Evolutionary conservation across 129 eudicot species (phyloP), one percentile per base, ranked within the genome.

Genomic region (Mikania micrantha): DNA sequence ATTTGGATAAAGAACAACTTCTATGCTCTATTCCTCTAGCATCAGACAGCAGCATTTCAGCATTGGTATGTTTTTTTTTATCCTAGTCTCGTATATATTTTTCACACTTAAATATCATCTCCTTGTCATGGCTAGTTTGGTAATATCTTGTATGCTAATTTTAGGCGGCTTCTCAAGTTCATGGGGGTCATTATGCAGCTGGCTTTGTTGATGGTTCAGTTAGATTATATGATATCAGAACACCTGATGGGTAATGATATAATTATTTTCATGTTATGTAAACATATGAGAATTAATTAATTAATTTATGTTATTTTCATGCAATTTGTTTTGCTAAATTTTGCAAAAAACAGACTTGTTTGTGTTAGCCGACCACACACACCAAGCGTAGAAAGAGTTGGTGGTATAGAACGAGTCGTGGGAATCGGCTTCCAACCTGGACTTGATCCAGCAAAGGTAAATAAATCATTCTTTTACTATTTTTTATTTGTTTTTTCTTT

Each of bases 401-500:
- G 81, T 53, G 75, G 84, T 70, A 74, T 77, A 12, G 96, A 85
- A 81, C 82, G 83, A 74, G 93, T 91, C 39, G 90, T 94, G 31
- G 99, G 96, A 52, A 79, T 94, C 25, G 88, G 95, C 78, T 94
- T 89, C 72, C 99, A 94, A 69, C 97, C 99, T 7, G 99, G 99
- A 64, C 95, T 89, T 64, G 99, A 90, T 56, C 95, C 88, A 10
- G 82, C 85, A 35, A 94, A 94, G 99, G 99, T 87, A 76, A 54
- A 21, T 11, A 12, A 5, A 58, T 7, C 53, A 59, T 24, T 57
- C 56, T 66, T n/a, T 5, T 35, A 29, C 28, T 13, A 3, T 12
- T 22, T 10, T 38, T 1, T 12, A 38, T 12, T 48, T 19, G 6
- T 28, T 20, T 9, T 17, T 21, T 20, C 5, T 21, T 8, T 8